Evolutionary conservation across 164 flowering plant species (phyloP).

Genomic region (Chimonanthus praecox): DNA sequence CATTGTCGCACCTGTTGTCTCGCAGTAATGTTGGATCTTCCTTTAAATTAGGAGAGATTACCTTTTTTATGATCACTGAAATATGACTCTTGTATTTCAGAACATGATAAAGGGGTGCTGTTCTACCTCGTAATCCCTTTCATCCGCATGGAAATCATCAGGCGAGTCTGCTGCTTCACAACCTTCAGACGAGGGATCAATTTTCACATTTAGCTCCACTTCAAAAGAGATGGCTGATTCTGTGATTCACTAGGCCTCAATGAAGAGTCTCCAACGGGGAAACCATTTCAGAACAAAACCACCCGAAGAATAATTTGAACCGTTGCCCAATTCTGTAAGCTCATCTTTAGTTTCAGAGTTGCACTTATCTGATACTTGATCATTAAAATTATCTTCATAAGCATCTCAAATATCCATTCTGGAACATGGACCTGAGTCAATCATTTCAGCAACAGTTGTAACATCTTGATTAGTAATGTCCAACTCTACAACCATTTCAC

Average conservation of each 20-base stretch:
- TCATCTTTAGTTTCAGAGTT: constrained; percentile 22
- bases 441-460: constrained; percentile 80
- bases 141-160: background rate
- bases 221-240: constrained; percentile 31
- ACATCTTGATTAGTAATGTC: constrained; percentile 90
- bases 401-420: constrained; percentile 46
- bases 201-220: background rate
- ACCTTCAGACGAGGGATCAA: constrained; percentile 17
- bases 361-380: constrained; percentile 18
- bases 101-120: too few species aligned
- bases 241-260: constrained; percentile 17
- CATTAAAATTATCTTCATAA: constrained; percentile 22
- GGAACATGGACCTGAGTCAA: constrained; percentile 58
- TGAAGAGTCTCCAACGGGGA: constrained; percentile 46
- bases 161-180: constrained; percentile 11
- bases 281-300: constrained; percentile 46
- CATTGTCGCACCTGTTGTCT: background rate
- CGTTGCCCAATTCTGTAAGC: constrained; percentile 21
- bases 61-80: background rate
- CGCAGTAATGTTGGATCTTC: too few species aligned
- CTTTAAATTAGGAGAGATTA: background rate
- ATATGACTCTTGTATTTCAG: background rate
- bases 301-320: constrained; percentile 20
- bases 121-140: constrained; percentile 10
- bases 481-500: constrained; percentile 94